Evolutionary conservation across 2,329 filamentous ascomycete species (phyloP), one percentile per base, ranked within the genome.

Genomic region (Dendrostoma leiphaemia): DNA sequence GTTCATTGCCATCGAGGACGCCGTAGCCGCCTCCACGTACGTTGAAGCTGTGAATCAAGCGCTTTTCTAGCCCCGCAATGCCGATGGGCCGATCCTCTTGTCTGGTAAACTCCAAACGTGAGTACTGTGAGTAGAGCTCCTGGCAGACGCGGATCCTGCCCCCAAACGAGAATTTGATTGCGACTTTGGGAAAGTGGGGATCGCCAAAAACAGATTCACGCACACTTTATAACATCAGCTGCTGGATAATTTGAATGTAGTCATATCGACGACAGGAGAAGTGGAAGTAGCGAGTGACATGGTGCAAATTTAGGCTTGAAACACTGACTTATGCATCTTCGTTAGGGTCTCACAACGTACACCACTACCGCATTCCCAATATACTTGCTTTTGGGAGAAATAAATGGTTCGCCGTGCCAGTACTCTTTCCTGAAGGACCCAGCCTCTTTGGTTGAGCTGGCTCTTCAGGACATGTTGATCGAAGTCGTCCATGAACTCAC

Each of bases 391-490:
- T 0, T 65, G 46, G 0, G 69, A 67, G 53, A 73, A 75, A 38
- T 66, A 70, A 8, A 75, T 69, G 0, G 68, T 71, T 12, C 73
- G 63, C n/a, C 66, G 61, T 0, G 71, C 66, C 3, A 75, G 46
- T 0, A 64, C 67, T 19, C 67, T 50, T 54, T 74, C 71, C 47
- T 74, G 71, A 6, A 73, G 29, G 0, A 73, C 71, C 72, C 71
- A 74, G 0, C 67, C 71, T 6, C 72, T 61, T 5, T 55, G 59
- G 44, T 66, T 73, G 2, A 75, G 57, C 3, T 56, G 24, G 2
- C 67, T 62, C 1, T 67, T 37, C 6, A 68, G 49, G 0, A 73
- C 69, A n/a, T 74, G 57, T 5, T 28, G 26, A 3, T 60, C 37
- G 48, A 71, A 71, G 41, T 70, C 53, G 48, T 71, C 68, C 0